Base-by-base conservation (phyloP, 1,284 basidiomycete species). In the Trichosporon asahii region DNA sequence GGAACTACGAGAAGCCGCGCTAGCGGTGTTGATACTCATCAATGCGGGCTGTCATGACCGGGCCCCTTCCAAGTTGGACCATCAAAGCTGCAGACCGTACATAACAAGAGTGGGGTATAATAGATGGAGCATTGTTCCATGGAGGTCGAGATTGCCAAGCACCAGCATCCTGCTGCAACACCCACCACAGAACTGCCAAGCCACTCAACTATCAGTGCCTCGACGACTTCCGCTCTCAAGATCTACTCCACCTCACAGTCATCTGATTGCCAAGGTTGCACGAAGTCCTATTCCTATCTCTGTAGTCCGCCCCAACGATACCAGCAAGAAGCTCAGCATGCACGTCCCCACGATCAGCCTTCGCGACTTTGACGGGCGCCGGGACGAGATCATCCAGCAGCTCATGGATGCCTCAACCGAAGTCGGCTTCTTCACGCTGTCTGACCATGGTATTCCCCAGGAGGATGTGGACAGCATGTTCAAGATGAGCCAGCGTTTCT, bases 281-380 rank as follows among this genome's bases (percentile, higher is more conserved):
- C 49, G 21, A 53, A 23, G 21, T 25, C n/a, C 23, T 25, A 23
- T 23, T 25, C 49, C 55, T 60, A 27, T 27, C 55, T 60, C 14
- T 7, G 6, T 60, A 31, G 27, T 31, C 55, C 27, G 55, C 49
- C 49, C 49, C 55, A 60, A 60, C 49, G 23, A 25, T 15, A 11
- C 21, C 23, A 18, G 27, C 27, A 66, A 44, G 9, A 2, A 2
- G 2, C 12, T 12, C 5, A 37, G 11, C 27, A 75, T 75, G 76
- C 44, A 74, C 27, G 68, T 78, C 25, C 77, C 76, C 3, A 73
- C 74, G 11, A 78, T 78, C 67, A 75, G 73, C n/a, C 70, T 78
- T 25, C 76, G 75, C 64, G 76, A 79, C 72, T 79, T 78, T 73
- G 75, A 76, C 23, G 53, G 63, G 40, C 74, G 77, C 55, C 74